These are phyloP conservation scores for Cladophialophora carrionii DNA, from an alignment of 2,329 filamentous ascomycete species.

Conservation along the genomic window DNA sequence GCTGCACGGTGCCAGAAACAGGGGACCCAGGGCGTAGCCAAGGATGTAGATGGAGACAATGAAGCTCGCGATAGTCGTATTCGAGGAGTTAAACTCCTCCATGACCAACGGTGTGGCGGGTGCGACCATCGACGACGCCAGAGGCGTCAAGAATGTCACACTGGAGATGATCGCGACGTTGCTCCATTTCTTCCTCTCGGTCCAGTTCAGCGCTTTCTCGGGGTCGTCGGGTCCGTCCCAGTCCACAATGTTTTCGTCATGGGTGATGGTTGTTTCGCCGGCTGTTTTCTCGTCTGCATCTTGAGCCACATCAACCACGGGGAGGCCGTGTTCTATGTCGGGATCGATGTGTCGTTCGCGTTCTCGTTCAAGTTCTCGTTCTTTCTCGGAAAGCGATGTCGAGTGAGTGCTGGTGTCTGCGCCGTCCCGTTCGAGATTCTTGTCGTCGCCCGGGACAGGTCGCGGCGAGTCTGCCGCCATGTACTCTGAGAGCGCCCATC, in stretches of 20 bases:
- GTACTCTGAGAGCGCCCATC: constrained; percentile 18
- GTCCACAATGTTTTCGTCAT: constrained; percentile 58
- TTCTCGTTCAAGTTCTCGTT: too few relatives aligned
- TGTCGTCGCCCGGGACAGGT: constrained; percentile 5
- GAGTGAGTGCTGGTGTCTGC: constrained; percentile 15
- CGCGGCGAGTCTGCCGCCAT: constrained; percentile 18
- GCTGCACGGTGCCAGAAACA: constrained; percentile 61
- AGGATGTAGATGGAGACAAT: constrained; percentile 66
- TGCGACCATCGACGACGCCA: constrained; percentile 52
- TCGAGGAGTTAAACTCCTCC: constrained; percentile 52
- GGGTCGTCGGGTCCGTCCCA: constrained; percentile 64
- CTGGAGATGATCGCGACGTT: constrained; percentile 52
- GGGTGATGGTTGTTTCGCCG: not conserved
- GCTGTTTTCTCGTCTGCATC: constrained; percentile 31
- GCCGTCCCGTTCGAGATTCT: constrained; percentile 12
- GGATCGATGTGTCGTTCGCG: constrained; percentile 17
- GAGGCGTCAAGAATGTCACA: constrained; percentile 53
- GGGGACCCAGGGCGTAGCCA: constrained; percentile 62
- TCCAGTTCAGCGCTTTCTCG: constrained; percentile 65
- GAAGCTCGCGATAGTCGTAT: constrained; percentile 54
- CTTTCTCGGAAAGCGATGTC: constrained; percentile 20
- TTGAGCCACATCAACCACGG: constrained; percentile 31
- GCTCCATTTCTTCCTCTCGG: constrained; percentile 50
- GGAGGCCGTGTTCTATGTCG: constrained; percentile 33
- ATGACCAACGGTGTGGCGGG: constrained; percentile 49